A percentile compares a stretch with the other conserved stretches of the same genome.
Conservation (phyloP, 1,284 basidiomycete genomes). For the Moniliophthora roreri region DNA sequence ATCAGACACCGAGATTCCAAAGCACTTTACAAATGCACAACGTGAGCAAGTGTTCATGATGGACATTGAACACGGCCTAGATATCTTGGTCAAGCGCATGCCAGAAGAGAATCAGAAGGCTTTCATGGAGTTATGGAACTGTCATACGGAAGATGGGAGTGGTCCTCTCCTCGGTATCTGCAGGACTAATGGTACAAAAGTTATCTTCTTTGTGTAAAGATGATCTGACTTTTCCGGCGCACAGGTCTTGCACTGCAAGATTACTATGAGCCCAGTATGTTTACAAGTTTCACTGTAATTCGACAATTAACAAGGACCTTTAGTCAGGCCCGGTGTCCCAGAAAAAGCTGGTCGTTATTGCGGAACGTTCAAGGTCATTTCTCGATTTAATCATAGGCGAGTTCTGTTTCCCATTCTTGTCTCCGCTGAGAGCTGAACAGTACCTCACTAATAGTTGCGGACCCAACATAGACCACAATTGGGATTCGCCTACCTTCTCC, state of each 20-base stretch:
- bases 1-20: not conserved
- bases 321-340: not conserved
- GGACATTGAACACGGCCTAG: no score
- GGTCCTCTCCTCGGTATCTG: slow-evolving; percentile 8
- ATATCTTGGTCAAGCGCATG: slow-evolving; percentile 9
- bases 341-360: not conserved
- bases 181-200: slow-evolving; percentile 8
- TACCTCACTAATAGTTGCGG: slow-evolving; percentile 31
- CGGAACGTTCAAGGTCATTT: slow-evolving; percentile 1
- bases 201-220: not conserved
- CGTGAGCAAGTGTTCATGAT: slow-evolving; percentile 2
- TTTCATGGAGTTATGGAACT: slow-evolving; percentile 11
- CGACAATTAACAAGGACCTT: not conserved
- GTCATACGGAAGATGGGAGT: slow-evolving; percentile 12
- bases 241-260: not conserved
- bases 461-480: slow-evolving; percentile 25
- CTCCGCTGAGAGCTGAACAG: no score
- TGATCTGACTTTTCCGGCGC: not conserved
- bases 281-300: no score
- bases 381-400: slow-evolving; percentile 9
- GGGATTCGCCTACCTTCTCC: slow-evolving; percentile 28
- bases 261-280: not conserved
- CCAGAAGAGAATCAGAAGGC: slow-evolving; percentile 7
- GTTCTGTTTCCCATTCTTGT: not conserved
- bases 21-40: slow-evolving; percentile 5